Conservation (phyloP, 169 alveolate genomes). For the Eimeria tenella region DNA sequence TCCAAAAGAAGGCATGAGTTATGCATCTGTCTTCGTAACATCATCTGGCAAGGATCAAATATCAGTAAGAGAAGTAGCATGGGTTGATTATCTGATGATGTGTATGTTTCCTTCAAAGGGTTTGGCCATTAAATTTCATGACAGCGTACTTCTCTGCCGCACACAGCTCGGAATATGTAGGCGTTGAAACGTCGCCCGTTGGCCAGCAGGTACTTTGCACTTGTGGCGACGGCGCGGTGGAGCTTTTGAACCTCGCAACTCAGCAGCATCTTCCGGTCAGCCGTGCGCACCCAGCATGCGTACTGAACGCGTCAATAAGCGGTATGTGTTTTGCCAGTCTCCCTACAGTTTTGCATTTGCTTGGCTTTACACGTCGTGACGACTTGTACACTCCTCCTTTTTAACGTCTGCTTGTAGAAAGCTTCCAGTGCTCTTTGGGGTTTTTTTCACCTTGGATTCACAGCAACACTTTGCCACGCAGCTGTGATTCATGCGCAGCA, state of each 20-base stretch:
- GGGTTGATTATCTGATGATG: neutral
- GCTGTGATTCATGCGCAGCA: conserved; percentile 32
- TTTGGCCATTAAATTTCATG: conserved; percentile 51
- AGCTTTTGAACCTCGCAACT: conserved; percentile 88
- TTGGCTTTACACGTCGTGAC: neutral
- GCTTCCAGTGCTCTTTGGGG: neutral
- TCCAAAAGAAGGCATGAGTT: neutral
- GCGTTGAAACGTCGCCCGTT: conserved; percentile 92
- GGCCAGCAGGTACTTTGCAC: conserved; percentile 92
- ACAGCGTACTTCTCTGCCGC: conserved; percentile 53
- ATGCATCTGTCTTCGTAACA: neutral
- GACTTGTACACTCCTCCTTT: neutral
- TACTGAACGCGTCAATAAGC: conserved; percentile 82
- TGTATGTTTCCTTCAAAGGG: conserved; percentile 35
- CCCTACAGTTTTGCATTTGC: neutral
- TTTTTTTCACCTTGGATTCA: neutral
- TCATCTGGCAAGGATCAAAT: neutral
- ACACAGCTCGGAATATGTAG: conserved; percentile 90
- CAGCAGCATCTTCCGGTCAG: conserved; percentile 90
- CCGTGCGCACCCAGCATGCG: conserved; percentile 92
- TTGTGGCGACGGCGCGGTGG: conserved; percentile 91
- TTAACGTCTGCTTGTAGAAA: neutral
- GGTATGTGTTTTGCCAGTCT: conserved; percentile 8
- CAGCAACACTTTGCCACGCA: neutral
- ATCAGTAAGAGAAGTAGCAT: no score